Percentiles rank a stretch among this genome's conserved stretches.
phyloP scores from a whole-genome alignment of 805 yeast species.

The Spathaspora arborariae region DNA sequence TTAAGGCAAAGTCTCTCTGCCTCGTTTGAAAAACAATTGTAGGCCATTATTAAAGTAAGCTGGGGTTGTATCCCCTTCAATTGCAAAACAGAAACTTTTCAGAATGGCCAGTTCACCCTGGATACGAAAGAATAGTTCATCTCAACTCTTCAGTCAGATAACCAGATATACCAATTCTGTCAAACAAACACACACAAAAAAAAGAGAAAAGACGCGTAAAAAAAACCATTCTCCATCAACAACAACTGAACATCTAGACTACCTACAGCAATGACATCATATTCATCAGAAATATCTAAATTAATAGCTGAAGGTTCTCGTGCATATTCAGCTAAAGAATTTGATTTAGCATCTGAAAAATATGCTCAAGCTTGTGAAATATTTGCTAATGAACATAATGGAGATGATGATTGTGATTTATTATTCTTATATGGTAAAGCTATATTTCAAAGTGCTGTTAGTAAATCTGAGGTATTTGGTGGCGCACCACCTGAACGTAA shows the following conservation, averaged over 20 bases:
- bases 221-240: not conserved
- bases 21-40: no score
- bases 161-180: no score
- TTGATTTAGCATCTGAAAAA: constrained; percentile 61
- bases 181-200: not conserved
- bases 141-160: no score
- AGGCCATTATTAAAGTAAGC: no score
- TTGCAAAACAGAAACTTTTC: no score
- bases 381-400: constrained; percentile 39
- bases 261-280: constrained; percentile 10
- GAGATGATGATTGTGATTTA: constrained; percentile 70
- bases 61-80: no score
- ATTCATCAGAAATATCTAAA: constrained; percentile 41
- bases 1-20: no score
- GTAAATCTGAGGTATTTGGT: constrained; percentile 74
- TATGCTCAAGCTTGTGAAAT: constrained; percentile 73
- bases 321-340: constrained; percentile 60
- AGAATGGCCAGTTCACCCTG: no score
- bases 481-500: constrained; percentile 27
- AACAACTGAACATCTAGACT: not conserved
- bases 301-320: constrained; percentile 61
- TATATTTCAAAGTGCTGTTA: constrained; percentile 70
- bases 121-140: no score
- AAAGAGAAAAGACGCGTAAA: not conserved
- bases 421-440: constrained; percentile 77